Evolutionary conservation across 768 basidiomycete genomes (phyloP).

Genomic region (Mrakia hoshinonis): DNA sequence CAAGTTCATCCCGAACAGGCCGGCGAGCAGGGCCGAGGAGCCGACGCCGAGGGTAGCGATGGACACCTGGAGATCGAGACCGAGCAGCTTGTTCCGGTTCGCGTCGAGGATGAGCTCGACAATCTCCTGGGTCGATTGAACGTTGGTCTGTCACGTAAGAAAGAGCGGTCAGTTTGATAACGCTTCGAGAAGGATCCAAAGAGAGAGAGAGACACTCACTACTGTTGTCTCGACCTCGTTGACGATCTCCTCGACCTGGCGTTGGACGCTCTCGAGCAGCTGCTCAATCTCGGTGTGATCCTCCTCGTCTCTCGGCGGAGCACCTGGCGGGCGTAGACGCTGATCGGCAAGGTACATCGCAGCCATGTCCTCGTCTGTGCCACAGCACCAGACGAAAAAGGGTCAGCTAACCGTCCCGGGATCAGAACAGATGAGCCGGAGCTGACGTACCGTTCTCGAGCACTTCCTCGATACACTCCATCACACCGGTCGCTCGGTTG

Average conservation of each 20-base stretch:
- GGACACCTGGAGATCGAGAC: constrained; percentile 88
- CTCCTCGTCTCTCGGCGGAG: constrained; percentile 43
- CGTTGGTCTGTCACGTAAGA: constrained; percentile 58
- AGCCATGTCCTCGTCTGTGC: constrained; percentile 77
- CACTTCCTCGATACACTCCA: constrained; percentile 83
- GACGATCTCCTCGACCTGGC: constrained; percentile 94
- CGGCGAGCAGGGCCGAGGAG: constrained; percentile 77
- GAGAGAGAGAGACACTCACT: constrained; percentile 43
- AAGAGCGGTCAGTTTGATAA: constrained; percentile 9
- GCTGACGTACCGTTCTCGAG: constrained; percentile 63
- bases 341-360: constrained; percentile 93
- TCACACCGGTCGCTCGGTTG: constrained; percentile 81
- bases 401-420: neutral
- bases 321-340: constrained; percentile 17
- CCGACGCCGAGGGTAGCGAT: constrained; percentile 90
- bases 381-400: neutral
- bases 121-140: constrained; percentile 95
- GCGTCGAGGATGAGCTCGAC: constrained; percentile 93
- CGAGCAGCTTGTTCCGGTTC: constrained; percentile 83
- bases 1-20: constrained; percentile 45
- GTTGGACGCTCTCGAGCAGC: constrained; percentile 85
- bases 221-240: constrained; percentile 83
- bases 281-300: constrained; percentile 93
- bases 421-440: neutral
- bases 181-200: neutral